Evolutionary conservation across 805 yeast species (phyloP).

Genomic region (Yarrowia yakushimensis): DNA sequence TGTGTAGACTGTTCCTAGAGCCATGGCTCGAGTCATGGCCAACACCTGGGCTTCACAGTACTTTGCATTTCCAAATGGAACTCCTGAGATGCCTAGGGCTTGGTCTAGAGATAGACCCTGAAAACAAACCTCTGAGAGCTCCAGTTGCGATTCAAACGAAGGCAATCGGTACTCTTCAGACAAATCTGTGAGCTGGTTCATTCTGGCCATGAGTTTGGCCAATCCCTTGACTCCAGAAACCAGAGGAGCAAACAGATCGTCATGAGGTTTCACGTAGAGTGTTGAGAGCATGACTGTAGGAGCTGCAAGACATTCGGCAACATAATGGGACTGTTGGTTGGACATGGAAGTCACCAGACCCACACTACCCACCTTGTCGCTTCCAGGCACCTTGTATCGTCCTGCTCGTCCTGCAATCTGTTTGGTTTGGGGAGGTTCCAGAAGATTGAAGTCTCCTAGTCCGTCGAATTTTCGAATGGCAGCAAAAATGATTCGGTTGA

Average conservation of each 20-base stretch:
- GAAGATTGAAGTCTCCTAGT: conserved; percentile 45
- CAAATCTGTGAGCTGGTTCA: background rate
- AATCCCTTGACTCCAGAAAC: background rate
- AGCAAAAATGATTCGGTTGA: conserved; percentile 74
- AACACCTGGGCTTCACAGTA: background rate
- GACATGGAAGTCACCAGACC: background rate
- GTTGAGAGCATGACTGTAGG: background rate
- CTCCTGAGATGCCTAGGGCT: background rate
- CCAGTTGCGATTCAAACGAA: background rate
- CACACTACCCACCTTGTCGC: conserved; percentile 1
- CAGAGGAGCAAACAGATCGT: conserved; percentile 6
- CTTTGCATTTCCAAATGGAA: background rate
- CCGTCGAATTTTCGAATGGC: conserved; percentile 48
- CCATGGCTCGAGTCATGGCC: conserved; percentile 7
- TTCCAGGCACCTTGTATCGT: conserved; percentile 49
- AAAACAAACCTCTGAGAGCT: background rate
- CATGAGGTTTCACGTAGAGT: conserved; percentile 1
- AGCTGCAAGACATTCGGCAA: background rate
- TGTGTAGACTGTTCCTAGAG: background rate
- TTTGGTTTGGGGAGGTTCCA: conserved; percentile 58
- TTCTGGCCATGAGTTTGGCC: conserved; percentile 4
- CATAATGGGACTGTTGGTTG: background rate
- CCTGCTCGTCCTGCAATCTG: conserved; percentile 98
- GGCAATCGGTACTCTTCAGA: background rate
- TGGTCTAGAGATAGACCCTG: background rate